These are phyloP conservation scores for Cystoderma amianthinum DNA, from an alignment of 768 basidiomycete genomes.

Conservation along the genomic window DNA sequence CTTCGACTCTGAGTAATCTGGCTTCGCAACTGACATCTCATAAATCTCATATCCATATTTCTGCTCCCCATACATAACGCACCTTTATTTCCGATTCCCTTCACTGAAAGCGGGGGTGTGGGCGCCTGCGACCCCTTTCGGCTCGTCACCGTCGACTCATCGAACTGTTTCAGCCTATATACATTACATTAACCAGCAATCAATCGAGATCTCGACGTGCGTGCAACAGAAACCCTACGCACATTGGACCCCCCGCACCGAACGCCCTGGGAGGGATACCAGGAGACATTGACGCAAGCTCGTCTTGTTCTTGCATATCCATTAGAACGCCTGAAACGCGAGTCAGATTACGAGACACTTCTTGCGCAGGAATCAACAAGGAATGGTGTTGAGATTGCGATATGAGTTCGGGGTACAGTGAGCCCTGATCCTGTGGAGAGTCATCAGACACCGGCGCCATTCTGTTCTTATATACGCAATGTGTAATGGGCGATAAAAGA, in stretches of 20 bases:
- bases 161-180: conserved; percentile 82
- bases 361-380: conserved; percentile 19
- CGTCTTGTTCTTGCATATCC: conserved; percentile 36
- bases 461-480: conserved; percentile 2
- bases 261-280: conserved; percentile 54
- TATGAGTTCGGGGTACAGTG: background rate
- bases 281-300: conserved; percentile 25
- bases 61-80: conserved; percentile 6
- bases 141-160: conserved; percentile 66
- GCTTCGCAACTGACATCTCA: conserved; percentile 62
- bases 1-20: conserved; percentile 98
- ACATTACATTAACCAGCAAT: too few relatives aligned
- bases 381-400: conserved; percentile 1
- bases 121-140: conserved; percentile 65
- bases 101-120: conserved; percentile 77
- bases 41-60: too few relatives aligned
- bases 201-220: too few relatives aligned
- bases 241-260: conserved; percentile 76
- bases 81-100: conserved; percentile 90
- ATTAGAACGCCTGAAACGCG: conserved; percentile 46
- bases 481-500: background rate
- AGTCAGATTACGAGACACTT: conserved; percentile 38
- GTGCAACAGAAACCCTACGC: conserved; percentile 13
- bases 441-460: background rate
- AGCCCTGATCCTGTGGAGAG: too few relatives aligned